Conservation (phyloP, 192 early-diverging fungal species). For the Coemansia sp. region DNA sequence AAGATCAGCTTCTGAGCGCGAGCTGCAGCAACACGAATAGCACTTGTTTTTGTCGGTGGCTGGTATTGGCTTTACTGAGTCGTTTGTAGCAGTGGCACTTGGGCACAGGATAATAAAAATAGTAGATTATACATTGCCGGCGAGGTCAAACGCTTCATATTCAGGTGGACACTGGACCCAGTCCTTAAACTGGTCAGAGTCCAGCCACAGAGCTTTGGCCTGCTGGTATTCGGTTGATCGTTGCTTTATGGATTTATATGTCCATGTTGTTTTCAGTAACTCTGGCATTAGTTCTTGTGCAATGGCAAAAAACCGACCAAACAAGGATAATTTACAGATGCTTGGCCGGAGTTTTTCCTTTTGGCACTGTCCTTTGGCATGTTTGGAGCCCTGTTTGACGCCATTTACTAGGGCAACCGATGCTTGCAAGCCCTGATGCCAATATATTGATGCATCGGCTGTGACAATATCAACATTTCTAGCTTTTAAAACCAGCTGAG, state of each 20-base stretch:
- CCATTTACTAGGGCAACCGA: conserved; percentile 57
- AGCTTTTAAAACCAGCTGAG: conserved; percentile 17
- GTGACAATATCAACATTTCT: conserved; percentile 16
- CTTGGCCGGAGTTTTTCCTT: conserved; percentile 22
- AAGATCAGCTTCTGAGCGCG: conserved; percentile 14
- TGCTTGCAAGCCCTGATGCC: conserved; percentile 24
- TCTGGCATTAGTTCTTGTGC: neutral
- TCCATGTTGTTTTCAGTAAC: neutral
- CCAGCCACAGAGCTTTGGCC: conserved; percentile 19
- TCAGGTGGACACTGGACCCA: conserved; percentile 30
- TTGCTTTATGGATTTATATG: conserved; percentile 36
- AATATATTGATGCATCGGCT: conserved; percentile 44
- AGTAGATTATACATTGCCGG: conserved; percentile 1
- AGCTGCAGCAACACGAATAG: conserved; percentile 35
- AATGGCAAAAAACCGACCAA: neutral
- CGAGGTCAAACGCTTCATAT: conserved; percentile 30
- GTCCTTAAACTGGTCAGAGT: conserved; percentile 13
- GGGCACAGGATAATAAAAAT: conserved; percentile 14
- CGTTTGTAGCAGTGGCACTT: conserved; percentile 31
- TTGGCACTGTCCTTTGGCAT: conserved; percentile 24
- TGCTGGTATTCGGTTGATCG: conserved; percentile 26
- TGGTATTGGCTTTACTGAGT: conserved; percentile 28
- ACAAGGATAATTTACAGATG: conserved; percentile 44
- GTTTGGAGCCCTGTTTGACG: conserved; percentile 54
- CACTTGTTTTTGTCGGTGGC: conserved; percentile 24